Conservation (phyloP, 148 eudicot species). For the Amaranthus hypochondriacus region DNA sequence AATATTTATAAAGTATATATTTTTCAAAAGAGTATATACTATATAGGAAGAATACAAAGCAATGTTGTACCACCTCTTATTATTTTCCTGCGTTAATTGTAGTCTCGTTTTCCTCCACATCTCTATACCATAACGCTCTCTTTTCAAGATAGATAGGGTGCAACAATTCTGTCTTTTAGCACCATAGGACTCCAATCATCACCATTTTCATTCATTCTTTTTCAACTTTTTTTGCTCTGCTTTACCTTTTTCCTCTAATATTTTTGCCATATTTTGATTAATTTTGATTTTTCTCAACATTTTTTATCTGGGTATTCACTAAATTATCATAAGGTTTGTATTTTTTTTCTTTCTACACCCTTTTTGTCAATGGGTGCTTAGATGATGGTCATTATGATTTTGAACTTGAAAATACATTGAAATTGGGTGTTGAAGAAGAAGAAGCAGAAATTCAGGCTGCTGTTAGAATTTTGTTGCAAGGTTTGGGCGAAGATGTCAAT, state of each 20-base stretch:
- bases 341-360: conserved; percentile 6
- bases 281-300: background rate
- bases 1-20: too few species aligned
- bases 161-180: too few species aligned
- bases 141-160: too few species aligned
- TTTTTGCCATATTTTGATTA: background rate
- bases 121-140: too few species aligned
- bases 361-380: conserved; percentile 74
- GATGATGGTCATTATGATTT: conserved; percentile 57
- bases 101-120: too few species aligned
- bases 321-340: background rate
- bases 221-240: conserved; percentile 6
- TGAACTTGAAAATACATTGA: conserved; percentile 50
- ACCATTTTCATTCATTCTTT: background rate
- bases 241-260: background rate
- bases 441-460: conserved; percentile 63
- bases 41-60: too few species aligned
- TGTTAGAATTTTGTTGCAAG: conserved; percentile 73
- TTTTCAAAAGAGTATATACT: too few species aligned
- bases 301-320: conserved; percentile 20
- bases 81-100: too few species aligned
- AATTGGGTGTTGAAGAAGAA: conserved; percentile 36
- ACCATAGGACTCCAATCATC: background rate
- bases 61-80: too few species aligned
- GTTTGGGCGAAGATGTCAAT: conserved; percentile 81